Conservation (phyloP, 2,329 filamentous ascomycete genomes). For the Venturia nashicola region DNA sequence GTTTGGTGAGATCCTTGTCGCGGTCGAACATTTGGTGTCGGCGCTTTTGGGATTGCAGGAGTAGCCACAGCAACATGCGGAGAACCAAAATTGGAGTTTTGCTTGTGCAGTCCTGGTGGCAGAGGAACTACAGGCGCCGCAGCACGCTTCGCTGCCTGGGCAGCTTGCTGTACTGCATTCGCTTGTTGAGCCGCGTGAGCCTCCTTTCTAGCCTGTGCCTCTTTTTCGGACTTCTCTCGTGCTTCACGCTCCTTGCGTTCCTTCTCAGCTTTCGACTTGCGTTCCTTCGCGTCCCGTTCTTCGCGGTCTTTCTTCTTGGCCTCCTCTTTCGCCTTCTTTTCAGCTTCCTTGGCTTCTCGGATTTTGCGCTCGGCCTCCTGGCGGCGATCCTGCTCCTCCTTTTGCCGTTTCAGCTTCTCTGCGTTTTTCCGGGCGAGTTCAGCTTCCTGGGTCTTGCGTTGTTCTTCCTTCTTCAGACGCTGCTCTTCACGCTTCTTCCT, state of each 20-base stretch:
- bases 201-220: slow-evolving; percentile 23
- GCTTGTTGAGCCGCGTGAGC: slow-evolving; percentile 19
- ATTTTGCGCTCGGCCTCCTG: slow-evolving; percentile 76
- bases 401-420: slow-evolving; percentile 64
- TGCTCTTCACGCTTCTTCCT: slow-evolving; percentile 78
- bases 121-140: slow-evolving; percentile 46
- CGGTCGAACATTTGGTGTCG: slow-evolving; percentile 58
- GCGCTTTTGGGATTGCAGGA: slow-evolving; percentile 69
- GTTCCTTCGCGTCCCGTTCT: slow-evolving; percentile 50
- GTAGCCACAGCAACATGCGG: slow-evolving; percentile 70
- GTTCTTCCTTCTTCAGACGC: slow-evolving; percentile 78
- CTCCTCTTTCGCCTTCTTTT: slow-evolving; percentile 64
- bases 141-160: slow-evolving; percentile 38
- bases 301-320: slow-evolving; percentile 68
- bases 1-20: slow-evolving; percentile 72
- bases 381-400: slow-evolving; percentile 77
- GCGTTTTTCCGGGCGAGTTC: slow-evolving; percentile 74
- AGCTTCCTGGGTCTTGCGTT: slow-evolving; percentile 82
- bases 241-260: slow-evolving; percentile 44
- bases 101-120: slow-evolving; percentile 41
- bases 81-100: slow-evolving; percentile 50
- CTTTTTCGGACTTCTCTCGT: slow-evolving; percentile 48
- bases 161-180: slow-evolving; percentile 17
- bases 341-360: slow-evolving; percentile 64
- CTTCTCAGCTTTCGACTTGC: slow-evolving; percentile 59